Conservation (phyloP, 257 asterid species). For the Lantana camara region DNA sequence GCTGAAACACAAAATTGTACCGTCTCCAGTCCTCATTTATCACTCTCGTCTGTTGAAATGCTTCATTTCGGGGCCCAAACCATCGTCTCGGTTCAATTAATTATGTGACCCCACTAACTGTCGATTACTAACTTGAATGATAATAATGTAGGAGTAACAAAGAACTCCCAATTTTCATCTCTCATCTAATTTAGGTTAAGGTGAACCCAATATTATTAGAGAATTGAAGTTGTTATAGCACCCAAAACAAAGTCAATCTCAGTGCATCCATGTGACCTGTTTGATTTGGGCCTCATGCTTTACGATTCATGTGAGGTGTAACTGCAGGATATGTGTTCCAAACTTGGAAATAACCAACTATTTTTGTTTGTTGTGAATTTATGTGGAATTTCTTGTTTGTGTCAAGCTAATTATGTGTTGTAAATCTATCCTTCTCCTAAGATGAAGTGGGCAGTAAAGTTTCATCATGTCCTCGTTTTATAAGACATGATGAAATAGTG, state of each 20-base stretch:
- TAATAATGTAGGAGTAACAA: background rate
- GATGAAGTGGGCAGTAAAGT: background rate
- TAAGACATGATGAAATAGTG: background rate
- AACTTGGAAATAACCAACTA: background rate
- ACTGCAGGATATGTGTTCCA: background rate
- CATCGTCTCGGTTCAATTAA: background rate
- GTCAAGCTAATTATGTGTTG: background rate
- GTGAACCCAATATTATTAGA: background rate
- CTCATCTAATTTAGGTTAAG: background rate
- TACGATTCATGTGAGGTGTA: conserved; percentile 1
- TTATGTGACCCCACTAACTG: background rate
- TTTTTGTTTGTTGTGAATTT: background rate
- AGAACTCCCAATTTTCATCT: background rate
- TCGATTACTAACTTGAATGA: background rate
- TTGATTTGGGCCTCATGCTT: conserved; percentile 10
- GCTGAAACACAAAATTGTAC: background rate
- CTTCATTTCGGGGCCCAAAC: background rate
- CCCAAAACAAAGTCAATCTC: background rate
- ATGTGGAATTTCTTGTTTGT: background rate
- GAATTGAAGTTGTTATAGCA: background rate
- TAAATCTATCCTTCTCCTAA: background rate
- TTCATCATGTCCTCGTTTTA: background rate
- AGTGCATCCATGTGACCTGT: background rate
- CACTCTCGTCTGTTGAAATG: background rate
- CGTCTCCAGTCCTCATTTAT: background rate